A percentile compares a stretch with the other conserved stretches of the same genome.
Conservation (phyloP, 1,139 yeast genomes). For the Magnusiomyces starmeri region DNA sequence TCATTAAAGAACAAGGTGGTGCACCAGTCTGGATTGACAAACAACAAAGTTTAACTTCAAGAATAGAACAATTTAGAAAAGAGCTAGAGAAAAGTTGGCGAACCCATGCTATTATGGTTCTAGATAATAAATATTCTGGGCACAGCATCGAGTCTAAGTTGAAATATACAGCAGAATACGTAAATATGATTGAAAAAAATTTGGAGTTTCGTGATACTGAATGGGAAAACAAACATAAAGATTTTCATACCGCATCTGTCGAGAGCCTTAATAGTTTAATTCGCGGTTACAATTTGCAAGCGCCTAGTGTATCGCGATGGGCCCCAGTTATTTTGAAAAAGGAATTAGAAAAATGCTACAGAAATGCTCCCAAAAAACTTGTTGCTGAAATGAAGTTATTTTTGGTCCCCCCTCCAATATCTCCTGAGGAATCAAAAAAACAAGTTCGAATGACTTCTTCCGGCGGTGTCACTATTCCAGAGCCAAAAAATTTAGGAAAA, state of each 20-base stretch:
- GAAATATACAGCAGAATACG: not conserved
- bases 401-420: not conserved
- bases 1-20: slow-evolving; percentile 67
- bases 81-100: slow-evolving; percentile 18
- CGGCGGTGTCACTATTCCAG: not conserved
- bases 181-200: too few species aligned
- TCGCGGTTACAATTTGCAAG: slow-evolving; percentile 70
- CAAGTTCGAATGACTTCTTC: not conserved
- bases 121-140: not conserved
- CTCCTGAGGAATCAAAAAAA: not conserved
- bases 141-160: not conserved
- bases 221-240: slow-evolving; percentile 39
- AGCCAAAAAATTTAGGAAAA: not conserved
- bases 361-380: not conserved
- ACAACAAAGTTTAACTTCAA: slow-evolving; percentile 51
- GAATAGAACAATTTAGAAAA: slow-evolving; percentile 41
- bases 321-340: slow-evolving; percentile 48
- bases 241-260: slow-evolving; percentile 42
- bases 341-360: slow-evolving; percentile 39
- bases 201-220: slow-evolving; percentile 15
- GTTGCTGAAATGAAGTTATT: not conserved
- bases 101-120: slow-evolving; percentile 4
- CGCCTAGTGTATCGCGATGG: slow-evolving; percentile 70
- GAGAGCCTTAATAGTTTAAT: slow-evolving; percentile 49
- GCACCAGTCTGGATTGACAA: slow-evolving; percentile 86